Conservation (phyloP, 2,329 filamentous ascomycete genomes). For the Penicillium verrucosum region DNA sequence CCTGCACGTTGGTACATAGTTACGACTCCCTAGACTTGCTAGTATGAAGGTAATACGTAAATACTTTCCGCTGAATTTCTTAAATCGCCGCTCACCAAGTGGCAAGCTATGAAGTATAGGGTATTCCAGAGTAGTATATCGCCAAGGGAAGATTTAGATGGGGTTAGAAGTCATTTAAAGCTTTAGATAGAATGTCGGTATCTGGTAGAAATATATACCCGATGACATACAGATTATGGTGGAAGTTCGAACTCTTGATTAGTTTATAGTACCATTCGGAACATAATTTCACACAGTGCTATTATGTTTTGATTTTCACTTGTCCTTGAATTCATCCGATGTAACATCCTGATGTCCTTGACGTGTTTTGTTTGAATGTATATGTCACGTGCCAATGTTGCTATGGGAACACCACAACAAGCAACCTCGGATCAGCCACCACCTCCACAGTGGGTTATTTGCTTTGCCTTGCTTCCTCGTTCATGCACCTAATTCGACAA, state of each 20-base stretch:
- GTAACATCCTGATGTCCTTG: background rate
- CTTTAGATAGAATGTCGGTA: background rate
- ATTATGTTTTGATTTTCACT: no score
- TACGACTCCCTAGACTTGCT: no score
- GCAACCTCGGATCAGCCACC: constrained; percentile 12
- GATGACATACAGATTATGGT: background rate
- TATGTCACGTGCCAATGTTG: constrained; percentile 9
- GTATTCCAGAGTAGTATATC: no score
- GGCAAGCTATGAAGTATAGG: no score
- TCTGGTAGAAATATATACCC: background rate
- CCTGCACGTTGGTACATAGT: no score
- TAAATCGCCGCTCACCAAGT: no score
- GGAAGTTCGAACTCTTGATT: background rate
- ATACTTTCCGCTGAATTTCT: no score
- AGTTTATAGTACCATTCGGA: background rate
- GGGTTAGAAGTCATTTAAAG: no score
- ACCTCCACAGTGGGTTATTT: constrained; percentile 12
- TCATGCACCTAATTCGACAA: constrained; percentile 10
- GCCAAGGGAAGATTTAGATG: background rate
- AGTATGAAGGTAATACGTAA: no score
- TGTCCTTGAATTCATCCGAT: background rate
- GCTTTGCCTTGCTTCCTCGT: constrained; percentile 7
- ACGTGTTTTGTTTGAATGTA: background rate
- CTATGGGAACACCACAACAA: constrained; percentile 18
- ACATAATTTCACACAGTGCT: background rate